These are phyloP conservation scores for Hygrophila difformis DNA, from an alignment of 257 asterid species.

Conservation along the genomic window DNA sequence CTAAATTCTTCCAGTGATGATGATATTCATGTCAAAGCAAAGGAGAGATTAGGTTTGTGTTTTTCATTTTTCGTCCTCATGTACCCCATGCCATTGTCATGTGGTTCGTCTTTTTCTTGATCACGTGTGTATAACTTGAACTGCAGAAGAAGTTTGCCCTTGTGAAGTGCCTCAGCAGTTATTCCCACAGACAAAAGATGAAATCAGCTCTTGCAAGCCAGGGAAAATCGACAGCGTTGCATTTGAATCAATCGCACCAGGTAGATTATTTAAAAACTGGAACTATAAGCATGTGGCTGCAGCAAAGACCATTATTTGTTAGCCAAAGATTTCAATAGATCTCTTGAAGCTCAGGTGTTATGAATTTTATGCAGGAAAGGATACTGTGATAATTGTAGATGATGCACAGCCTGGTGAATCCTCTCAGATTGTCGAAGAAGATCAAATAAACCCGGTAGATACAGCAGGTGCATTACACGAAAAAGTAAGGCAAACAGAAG, in stretches of 20 bases:
- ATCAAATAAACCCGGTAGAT: slow-evolving; percentile 14
- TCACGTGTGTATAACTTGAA: too few species aligned
- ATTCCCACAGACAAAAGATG: too few species aligned
- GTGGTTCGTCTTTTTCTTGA: too few species aligned
- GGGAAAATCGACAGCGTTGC: slow-evolving; percentile 17
- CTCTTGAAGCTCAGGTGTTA: not conserved
- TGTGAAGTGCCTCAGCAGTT: too few species aligned
- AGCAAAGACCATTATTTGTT: not conserved
- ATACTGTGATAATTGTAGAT: slow-evolving; percentile 44
- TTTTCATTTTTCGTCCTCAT: too few species aligned
- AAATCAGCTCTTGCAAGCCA: slow-evolving; percentile 13
- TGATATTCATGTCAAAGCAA: slow-evolving; percentile 13
- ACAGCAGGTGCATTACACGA: slow-evolving; percentile 16
- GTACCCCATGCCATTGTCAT: too few species aligned
- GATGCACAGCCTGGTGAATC: slow-evolving; percentile 20
- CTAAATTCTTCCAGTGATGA: slow-evolving; percentile 24
- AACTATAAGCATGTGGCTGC: not conserved
- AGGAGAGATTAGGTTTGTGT: slow-evolving; percentile 28
- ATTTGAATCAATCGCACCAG: slow-evolving; percentile 21
- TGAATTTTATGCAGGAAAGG: slow-evolving; percentile 42
- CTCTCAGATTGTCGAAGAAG: slow-evolving; percentile 15
- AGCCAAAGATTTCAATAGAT: not conserved
- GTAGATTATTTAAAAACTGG: slow-evolving; percentile 13
- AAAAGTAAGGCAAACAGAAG: slow-evolving; percentile 25
- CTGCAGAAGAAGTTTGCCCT: too few species aligned